Conservation (phyloP, 2,329 filamentous ascomycete species). For the Escovopsis sp. region DNA sequence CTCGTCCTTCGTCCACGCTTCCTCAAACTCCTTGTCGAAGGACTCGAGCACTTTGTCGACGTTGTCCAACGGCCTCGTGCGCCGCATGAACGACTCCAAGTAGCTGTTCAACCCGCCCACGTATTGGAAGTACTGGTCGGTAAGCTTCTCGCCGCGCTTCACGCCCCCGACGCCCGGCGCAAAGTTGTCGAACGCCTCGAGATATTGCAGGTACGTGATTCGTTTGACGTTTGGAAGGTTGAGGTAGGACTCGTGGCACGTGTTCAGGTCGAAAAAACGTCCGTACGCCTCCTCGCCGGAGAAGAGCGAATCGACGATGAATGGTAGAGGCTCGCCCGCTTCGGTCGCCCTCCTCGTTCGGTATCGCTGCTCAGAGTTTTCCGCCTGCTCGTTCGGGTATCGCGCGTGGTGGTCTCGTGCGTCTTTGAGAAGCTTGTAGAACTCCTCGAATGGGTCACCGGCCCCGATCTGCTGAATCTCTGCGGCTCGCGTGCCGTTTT, state of each 20-base stretch:
- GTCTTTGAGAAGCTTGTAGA: slow-evolving; percentile 69
- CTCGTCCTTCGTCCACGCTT: slow-evolving; percentile 66
- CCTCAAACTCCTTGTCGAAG: slow-evolving; percentile 75
- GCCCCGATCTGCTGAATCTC: slow-evolving; percentile 76
- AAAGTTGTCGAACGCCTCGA: slow-evolving; percentile 84
- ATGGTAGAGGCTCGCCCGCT: slow-evolving; percentile 46
- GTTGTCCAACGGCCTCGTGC: slow-evolving; percentile 75
- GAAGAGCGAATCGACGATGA: slow-evolving; percentile 79
- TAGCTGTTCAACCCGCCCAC: slow-evolving; percentile 68
- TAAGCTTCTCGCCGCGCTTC: slow-evolving; percentile 72
- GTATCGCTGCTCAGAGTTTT: slow-evolving; percentile 90
- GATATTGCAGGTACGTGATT: slow-evolving; percentile 79
- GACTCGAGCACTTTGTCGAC: slow-evolving; percentile 59
- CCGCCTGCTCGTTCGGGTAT: slow-evolving; percentile 88
- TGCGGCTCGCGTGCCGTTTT: slow-evolving; percentile 51
- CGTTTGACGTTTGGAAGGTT: slow-evolving; percentile 81
- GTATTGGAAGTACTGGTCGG: slow-evolving; percentile 85
- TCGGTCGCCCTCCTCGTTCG: slow-evolving; percentile 51
- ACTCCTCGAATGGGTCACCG: slow-evolving; percentile 78
- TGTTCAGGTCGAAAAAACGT: slow-evolving; percentile 79
- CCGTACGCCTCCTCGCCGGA: slow-evolving; percentile 91
- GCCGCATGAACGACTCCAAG: slow-evolving; percentile 74
- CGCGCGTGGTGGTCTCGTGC: slow-evolving; percentile 80
- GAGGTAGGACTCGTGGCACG: slow-evolving; percentile 72
- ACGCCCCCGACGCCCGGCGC: slow-evolving; percentile 56